phyloP scores from a whole-genome alignment of 2,329 filamentous ascomycete species.

The Hypoxylon sp. region DNA sequence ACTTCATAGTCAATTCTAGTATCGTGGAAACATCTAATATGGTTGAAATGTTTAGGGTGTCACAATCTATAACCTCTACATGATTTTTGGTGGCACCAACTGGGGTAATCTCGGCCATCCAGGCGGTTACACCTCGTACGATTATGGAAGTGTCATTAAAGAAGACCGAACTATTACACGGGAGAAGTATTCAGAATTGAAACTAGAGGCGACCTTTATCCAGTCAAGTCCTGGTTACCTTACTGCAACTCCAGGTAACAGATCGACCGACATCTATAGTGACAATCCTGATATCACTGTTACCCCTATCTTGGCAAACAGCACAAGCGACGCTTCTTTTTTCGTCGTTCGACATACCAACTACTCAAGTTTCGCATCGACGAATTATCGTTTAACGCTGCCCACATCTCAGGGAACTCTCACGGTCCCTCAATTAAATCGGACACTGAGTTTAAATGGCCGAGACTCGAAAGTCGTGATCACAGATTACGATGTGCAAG shows the following conservation, averaged over 20 bases:
- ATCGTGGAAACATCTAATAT: neutral
- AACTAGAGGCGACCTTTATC: conserved; percentile 81
- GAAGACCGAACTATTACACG: conserved; percentile 78
- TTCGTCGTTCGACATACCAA: conserved; percentile 77
- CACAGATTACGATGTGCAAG: conserved; percentile 74
- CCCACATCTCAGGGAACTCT: conserved; percentile 70
- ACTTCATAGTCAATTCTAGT: neutral
- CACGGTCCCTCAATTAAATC: conserved; percentile 71
- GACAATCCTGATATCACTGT: conserved; percentile 67
- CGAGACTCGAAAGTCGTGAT: conserved; percentile 79
- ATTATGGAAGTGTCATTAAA: conserved; percentile 72
- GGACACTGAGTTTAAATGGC: conserved; percentile 70
- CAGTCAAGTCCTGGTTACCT: conserved; percentile 80
- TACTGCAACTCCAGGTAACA: conserved; percentile 68
- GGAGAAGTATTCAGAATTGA: conserved; percentile 86
- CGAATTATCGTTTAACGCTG: conserved; percentile 74
- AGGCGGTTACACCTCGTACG: conserved; percentile 73
- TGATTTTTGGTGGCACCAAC: conserved; percentile 81
- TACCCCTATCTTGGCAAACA: conserved; percentile 72
- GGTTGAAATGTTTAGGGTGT: conserved; percentile 60
- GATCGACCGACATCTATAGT: conserved; percentile 67
- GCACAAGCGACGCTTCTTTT: conserved; percentile 66
- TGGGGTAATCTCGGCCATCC: conserved; percentile 85
- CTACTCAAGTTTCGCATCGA: conserved; percentile 71
- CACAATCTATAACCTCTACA: conserved; percentile 73